Evolutionary conservation across 176 grass and related monocot genomes (phyloP), one percentile per base, ranked within the genome.

Genomic region (Themeda triandra): DNA sequence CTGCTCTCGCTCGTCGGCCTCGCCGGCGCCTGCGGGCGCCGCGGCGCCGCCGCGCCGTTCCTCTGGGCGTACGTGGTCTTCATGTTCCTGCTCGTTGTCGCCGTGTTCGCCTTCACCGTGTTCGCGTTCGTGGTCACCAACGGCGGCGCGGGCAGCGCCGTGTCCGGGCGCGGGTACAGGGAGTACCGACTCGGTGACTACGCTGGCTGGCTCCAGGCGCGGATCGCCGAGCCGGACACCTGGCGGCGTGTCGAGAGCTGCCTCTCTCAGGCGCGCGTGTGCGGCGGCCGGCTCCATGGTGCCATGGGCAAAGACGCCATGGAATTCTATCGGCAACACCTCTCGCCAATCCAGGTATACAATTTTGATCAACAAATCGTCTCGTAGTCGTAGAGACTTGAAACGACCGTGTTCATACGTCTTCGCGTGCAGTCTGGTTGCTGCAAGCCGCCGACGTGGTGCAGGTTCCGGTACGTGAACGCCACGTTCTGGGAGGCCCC

Each of bases 381-480:
- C 53, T 66, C 25, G 60, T n/a, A n/a, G 6, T 29, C 63, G 29
- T 8, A 70, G 21, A n/a, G n/a, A 40, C 2, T 54, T 6, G 54
- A 64, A 30, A 6, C 4, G 8, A 29, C 28, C 54, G 5, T 28
- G 19, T 24, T 56, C 53, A 23, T 13, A 23, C 18, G 19, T 46
- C 27, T 66, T 27, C 35, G 11, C 7, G 51, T 83, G 62, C 86
- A 96, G 91, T 93, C 91, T 2, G 91, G 94, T 0, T 96, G 94
- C 82, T 96, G 94, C 78, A 93, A 93, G 80, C 94, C 94, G 30
- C 94, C 91, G 18, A 71, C 81, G 40, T 66, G 88, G 65, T 96
- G 94, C 66, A 74, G 86, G 72, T 93, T 82, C 81, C 69, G 64
- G 59, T 65, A 75, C 31, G 79, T 90, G 84, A 96, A 92, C 73